These are phyloP conservation scores for Euryodendron excelsum DNA, from an alignment of 148 eudicot species.

Conservation along the genomic window DNA sequence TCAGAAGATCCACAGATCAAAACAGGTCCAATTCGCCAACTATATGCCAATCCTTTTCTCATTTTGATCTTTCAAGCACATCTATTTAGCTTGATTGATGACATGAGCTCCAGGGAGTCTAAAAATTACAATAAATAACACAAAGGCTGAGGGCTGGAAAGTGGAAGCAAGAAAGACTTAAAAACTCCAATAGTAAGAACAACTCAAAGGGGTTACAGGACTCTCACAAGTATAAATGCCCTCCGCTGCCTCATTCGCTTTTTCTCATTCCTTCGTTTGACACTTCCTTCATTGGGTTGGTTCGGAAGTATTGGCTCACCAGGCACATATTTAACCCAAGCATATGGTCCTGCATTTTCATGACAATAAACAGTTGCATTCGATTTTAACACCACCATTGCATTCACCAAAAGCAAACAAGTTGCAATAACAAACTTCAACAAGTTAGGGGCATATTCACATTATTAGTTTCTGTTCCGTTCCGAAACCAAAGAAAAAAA, in stretches of 20 bases:
- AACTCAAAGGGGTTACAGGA: not conserved
- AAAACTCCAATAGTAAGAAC: not conserved
- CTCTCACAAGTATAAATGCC: constrained; percentile 64
- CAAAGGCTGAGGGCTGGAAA: not conserved
- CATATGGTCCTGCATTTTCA: constrained; percentile 76
- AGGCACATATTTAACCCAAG: constrained; percentile 76
- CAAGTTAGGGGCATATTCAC: not conserved
- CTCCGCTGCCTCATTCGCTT: constrained; percentile 66
- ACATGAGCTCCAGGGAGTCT: not conserved
- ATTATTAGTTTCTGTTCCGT: not conserved
- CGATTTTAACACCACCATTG: not conserved
- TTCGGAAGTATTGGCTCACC: constrained; percentile 69
- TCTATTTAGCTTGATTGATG: not conserved
- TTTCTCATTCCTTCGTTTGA: constrained; percentile 81
- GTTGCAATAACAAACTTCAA: not conserved
- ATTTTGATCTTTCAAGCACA: not conserved
- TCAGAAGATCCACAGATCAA: not conserved
- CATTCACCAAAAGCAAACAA: not conserved
- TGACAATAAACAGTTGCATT: not conserved
- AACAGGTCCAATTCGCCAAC: not conserved
- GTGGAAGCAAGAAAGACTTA: not conserved
- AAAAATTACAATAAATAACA: no score
- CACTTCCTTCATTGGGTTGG: constrained; percentile 87
- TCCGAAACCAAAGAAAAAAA: not conserved
- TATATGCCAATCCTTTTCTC: no score